A percentile compares a stretch with the other conserved stretches of the same genome.
Conservation (phyloP, 2,329 filamentous ascomycete species). For the Ceratocystiopsis brevicomis region DNA sequence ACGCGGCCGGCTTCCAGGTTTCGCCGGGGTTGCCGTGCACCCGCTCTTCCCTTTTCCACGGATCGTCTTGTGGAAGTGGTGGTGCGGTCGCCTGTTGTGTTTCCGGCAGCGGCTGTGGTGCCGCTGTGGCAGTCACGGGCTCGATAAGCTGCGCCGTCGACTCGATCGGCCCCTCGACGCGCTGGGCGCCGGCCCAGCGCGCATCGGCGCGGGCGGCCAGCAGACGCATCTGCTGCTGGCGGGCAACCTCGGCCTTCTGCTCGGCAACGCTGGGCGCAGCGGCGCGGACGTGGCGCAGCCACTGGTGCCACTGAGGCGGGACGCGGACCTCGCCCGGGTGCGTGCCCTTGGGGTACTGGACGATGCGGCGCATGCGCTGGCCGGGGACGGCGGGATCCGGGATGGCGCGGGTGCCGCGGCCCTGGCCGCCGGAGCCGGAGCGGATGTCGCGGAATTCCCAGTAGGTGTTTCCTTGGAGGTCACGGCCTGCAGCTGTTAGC, state of each 20-base stretch:
- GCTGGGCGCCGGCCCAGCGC: constrained; percentile 39
- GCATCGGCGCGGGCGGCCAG: constrained; percentile 44
- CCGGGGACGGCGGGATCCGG: constrained; percentile 11
- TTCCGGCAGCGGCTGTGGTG: not conserved
- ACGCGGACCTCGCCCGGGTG: constrained; percentile 37
- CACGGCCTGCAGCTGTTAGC: constrained; percentile 29
- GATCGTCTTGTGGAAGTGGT: constrained; percentile 19
- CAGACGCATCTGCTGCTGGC: constrained; percentile 32
- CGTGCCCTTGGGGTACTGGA: constrained; percentile 34
- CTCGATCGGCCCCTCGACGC: constrained; percentile 1
- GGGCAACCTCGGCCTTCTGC: constrained; percentile 31
- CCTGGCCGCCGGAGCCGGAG: constrained; percentile 13
- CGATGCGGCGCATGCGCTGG: constrained; percentile 40
- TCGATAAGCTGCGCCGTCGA: not conserved
- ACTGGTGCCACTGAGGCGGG: constrained; percentile 47
- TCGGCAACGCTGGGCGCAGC: constrained; percentile 37
- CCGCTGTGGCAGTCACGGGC: not conserved
- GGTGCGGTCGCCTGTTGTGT: not conserved
- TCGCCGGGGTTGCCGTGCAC: constrained; percentile 38
- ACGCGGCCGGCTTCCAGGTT: constrained; percentile 47
- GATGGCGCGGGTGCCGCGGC: too few species aligned
- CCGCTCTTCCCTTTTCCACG: constrained; percentile 30
- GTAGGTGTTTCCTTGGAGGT: constrained; percentile 48
- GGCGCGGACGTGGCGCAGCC: constrained; percentile 41
- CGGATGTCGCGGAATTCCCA: constrained; percentile 44